Evolutionary conservation across 257 asterid genomes (phyloP), one percentile per base, ranked within the genome.

Genomic region (Solanum rostratum): DNA sequence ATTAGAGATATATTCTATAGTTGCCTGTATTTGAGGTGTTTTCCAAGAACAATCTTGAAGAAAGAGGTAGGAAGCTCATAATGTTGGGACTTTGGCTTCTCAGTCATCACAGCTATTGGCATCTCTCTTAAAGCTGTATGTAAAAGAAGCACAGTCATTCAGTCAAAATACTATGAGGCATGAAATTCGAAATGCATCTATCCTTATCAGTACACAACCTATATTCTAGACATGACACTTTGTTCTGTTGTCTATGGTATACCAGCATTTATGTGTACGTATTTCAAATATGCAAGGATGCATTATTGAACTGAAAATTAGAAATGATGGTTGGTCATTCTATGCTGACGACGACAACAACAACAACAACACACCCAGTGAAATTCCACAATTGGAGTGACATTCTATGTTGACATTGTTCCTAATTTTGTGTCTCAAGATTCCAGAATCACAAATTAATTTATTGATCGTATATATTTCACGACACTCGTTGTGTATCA

Each of bases 21-120:
- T 84, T 87, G 59, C 99, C 98, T 95, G 94, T 96, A 96, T 91
- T 96, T 96, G 12, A 96, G 89, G 87, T 96, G 94, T 87, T 92
- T 87, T 66, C 99, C 99, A 14, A 96, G 98, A 57, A 95, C 97
- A 70, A 95, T 91, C 91, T 92, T 90, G 94, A 95, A 96, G 95
- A 95, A 96, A 79, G 98, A 91, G 3, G 98, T 95, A 3, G 99
- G 98, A 73, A 96, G 89, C 81, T 95, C 99, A 49, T 95, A 96
- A 84, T 95, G 98, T 82, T 96, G 98, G 84, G 92, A 81, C 88
- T 96, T 95, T 7, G 99, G 90, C 81, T 78, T 87, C 55, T 96
- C 99, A 20, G 98, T 93, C 89, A 91, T 84, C 84, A 96, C 88
- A 46, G 98, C 98, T 85, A 95, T 95, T 1, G 98, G 98, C 98